Conservation (phyloP, 2,329 filamentous ascomycete genomes). For the Ceratocystis ficicola region DNA sequence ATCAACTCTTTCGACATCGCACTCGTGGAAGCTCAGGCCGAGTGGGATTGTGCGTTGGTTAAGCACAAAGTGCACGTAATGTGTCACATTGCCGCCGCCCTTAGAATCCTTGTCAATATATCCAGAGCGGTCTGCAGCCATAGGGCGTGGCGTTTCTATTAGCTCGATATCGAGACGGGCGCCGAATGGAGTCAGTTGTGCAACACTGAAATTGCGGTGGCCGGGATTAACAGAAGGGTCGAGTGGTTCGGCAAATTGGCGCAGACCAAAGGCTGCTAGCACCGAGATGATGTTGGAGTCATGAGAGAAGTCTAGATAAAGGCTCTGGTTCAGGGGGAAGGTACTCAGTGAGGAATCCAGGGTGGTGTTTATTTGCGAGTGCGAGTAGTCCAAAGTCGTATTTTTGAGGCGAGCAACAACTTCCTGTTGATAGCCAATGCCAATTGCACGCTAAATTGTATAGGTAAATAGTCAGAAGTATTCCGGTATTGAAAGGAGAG, state of each 20-base stretch:
- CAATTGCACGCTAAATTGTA: conserved; percentile 46
- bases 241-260: conserved; percentile 52
- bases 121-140: conserved; percentile 42
- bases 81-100: conserved; percentile 33
- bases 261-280: conserved; percentile 59
- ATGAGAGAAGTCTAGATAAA: conserved; percentile 70
- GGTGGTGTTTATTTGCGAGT: conserved; percentile 54
- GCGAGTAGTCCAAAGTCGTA: conserved; percentile 48
- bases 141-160: conserved; percentile 53
- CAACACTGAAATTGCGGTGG: conserved; percentile 51
- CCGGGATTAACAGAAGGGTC: conserved; percentile 44
- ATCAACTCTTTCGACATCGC: conserved; percentile 49
- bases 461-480: conserved; percentile 25
- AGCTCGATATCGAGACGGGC: conserved; percentile 63
- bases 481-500: neutral
- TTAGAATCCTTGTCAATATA: conserved; percentile 40
- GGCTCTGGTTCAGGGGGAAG: conserved; percentile 59
- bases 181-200: conserved; percentile 58
- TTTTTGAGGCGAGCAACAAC: conserved; percentile 58
- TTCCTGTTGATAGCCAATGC: conserved; percentile 62
- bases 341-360: conserved; percentile 55
- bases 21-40: conserved; percentile 52
- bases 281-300: conserved; percentile 62
- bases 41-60: conserved; percentile 64
- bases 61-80: conserved; percentile 61